phyloP scores from a whole-genome alignment of 1,139 yeast genomes.

The Casaregolazyma suthepensis region DNA sequence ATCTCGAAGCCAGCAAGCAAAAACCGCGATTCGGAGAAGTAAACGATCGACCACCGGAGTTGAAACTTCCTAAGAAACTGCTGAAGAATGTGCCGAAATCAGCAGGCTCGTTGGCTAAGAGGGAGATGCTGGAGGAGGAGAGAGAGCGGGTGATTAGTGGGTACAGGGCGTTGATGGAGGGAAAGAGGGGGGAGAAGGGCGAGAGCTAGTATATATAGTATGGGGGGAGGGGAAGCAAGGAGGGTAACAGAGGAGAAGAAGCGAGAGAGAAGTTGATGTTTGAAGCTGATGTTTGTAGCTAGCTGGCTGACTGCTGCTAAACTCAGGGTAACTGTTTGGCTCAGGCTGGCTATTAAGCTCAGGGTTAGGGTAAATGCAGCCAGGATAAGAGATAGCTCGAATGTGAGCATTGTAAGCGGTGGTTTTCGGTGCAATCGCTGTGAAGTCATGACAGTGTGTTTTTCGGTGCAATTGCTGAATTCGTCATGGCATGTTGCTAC shows the following conservation, averaged over 20 bases:
- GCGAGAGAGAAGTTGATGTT: neutral
- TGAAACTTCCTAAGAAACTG: conserved; percentile 28
- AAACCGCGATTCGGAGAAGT: conserved; percentile 38
- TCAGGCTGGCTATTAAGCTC: no score
- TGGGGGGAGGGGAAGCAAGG: neutral
- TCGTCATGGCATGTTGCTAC: no score
- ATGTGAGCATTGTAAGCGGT: no score
- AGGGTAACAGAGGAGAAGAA: neutral
- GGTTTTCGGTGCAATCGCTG: no score
- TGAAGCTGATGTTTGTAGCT: no score
- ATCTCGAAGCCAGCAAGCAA: conserved; percentile 25
- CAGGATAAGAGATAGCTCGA: no score
- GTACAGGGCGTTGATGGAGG: conserved; percentile 29
- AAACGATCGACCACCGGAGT: conserved; percentile 37
- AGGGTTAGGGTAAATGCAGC: no score
- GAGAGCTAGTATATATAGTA: neutral
- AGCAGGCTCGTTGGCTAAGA: conserved; percentile 36
- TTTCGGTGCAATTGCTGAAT: no score
- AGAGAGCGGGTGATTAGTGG: conserved; percentile 32
- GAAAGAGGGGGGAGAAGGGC: conserved; percentile 13
- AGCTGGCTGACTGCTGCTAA: no score
- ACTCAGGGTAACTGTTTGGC: no score
- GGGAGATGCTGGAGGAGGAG: conserved; percentile 35
- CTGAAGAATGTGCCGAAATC: conserved; percentile 35
- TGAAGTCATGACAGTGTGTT: no score